Evolutionary conservation across 2,329 filamentous ascomycete genomes (phyloP), one percentile per base, ranked within the genome.

Genomic region (Teratosphaeria viscida): DNA sequence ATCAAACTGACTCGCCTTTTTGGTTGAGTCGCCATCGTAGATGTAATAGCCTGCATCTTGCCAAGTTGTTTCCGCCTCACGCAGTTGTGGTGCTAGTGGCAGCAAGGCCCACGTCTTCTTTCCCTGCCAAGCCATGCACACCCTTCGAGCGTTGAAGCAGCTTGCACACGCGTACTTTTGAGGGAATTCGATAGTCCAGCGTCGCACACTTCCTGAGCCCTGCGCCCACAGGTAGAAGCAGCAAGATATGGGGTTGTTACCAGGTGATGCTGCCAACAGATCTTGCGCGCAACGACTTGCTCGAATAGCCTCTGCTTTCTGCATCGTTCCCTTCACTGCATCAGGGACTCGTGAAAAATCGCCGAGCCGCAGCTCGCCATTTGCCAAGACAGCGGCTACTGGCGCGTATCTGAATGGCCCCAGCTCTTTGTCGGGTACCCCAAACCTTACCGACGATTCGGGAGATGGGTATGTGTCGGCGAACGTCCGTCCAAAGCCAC

Each of bases 101-200:
- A 64, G 56, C 1, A 64, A 16, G 0, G 56, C 52, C 63, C 60
- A 66, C 16, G 49, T 47, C 11, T 55, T 49, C 3, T 61, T 43
- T 11, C 59, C 61, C 3, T 57, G 26, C 60, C 59, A 62, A 0
- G 49, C 11, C 23, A 65, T 43, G 37, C 65, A 66, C 1, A 60
- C 64, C 3, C 61, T 58, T 3, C 55, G 37, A 1, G 10, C 49
- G 29, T 60, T 60, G 53, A 64, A 62, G 43, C 64, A 67, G 3
- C n/a, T 54, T 11, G 37, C 60, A 57, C 63, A 66, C 3, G 65
- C 55, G 29, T 57, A 64, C 5, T 34, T 29, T 1, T 39, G 53
- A 12, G 63, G 57, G 0, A 16, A 6, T 2, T 62, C 43, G 4
- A 47, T n/a, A 0, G 62, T 65, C 65, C 64, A 65, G 19, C 52